phyloP scores from a whole-genome alignment of 371 early-diverging fungal species.

The Zancudomyces culisetae region DNA sequence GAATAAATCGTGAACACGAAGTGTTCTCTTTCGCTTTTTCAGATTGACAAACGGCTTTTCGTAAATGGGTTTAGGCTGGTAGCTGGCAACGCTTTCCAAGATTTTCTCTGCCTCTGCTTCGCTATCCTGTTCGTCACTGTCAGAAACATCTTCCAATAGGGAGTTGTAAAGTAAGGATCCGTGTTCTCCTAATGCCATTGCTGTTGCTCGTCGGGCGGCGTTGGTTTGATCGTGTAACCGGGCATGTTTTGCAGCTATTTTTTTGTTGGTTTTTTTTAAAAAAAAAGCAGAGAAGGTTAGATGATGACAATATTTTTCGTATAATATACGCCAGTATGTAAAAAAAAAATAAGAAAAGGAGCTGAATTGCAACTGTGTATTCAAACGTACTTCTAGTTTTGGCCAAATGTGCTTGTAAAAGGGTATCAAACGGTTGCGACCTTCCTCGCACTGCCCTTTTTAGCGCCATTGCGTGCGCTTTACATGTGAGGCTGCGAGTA shows the following conservation, averaged over 20 bases:
- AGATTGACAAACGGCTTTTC: constrained; percentile 29
- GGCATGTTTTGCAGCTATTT: constrained; percentile 12
- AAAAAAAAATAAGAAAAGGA: neutral
- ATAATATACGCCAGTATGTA: neutral
- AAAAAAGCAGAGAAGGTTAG: neutral
- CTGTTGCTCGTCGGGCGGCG: constrained; percentile 17
- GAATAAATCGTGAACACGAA: constrained; percentile 40
- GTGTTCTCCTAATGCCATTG: constrained; percentile 18
- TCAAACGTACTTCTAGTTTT: constrained; percentile 26
- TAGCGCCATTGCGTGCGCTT: constrained; percentile 64
- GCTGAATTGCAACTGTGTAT: neutral
- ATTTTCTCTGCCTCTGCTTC: constrained; percentile 46
- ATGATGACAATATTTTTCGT: neutral
- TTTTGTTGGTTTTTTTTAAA: neutral
- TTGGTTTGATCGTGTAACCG: constrained; percentile 9
- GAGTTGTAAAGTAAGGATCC: constrained; percentile 8
- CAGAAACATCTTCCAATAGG: constrained; percentile 17
- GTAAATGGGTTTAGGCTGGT: constrained; percentile 37
- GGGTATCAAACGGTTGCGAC: constrained; percentile 48
- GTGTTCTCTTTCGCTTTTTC: constrained; percentile 35
- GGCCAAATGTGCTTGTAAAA: constrained; percentile 44
- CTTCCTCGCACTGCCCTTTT: constrained; percentile 60
- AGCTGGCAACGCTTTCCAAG: constrained; percentile 29
- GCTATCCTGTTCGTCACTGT: constrained; percentile 28
- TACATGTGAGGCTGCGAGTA: constrained; percentile 62